Evolutionary conservation across 768 basidiomycete species (phyloP).

Genomic region (Tricholoma terreum): DNA sequence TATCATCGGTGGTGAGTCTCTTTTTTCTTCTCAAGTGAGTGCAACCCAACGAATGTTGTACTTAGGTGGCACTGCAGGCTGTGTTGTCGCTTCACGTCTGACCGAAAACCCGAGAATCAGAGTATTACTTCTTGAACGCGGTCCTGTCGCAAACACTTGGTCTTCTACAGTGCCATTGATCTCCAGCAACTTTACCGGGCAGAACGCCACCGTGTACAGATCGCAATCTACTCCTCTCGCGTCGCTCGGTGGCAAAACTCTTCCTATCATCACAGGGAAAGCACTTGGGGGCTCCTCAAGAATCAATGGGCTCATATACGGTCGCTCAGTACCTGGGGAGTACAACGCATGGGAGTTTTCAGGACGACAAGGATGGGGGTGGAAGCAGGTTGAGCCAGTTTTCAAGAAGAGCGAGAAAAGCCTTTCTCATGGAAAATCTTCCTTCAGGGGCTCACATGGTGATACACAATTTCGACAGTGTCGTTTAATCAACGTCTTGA

Average conservation of each 20-base stretch:
- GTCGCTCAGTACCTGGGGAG: constrained; percentile 25
- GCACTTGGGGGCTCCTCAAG: constrained; percentile 27
- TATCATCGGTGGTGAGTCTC: constrained; percentile 6
- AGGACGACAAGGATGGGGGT: constrained; percentile 28
- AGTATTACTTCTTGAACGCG: constrained; percentile 37
- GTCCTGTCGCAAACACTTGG: constrained; percentile 27
- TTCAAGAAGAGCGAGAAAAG: constrained; percentile 24
- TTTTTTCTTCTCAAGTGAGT: neutral
- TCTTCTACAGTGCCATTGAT: constrained; percentile 29
- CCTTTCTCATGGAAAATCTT: neutral
- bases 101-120: constrained; percentile 24
- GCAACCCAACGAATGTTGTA: neutral
- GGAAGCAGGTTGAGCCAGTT: constrained; percentile 21
- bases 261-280: constrained; percentile 22
- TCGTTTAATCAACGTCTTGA: neutral
- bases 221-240: constrained; percentile 15
- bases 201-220: constrained; percentile 14
- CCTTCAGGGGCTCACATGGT: constrained; percentile 9
- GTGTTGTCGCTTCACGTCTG: constrained; percentile 36
- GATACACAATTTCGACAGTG: neutral
- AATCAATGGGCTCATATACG: constrained; percentile 29
- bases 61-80: constrained; percentile 38
- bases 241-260: constrained; percentile 4
- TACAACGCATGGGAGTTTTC: constrained; percentile 24
- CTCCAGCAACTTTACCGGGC: constrained; percentile 22